Evolutionary conservation across 2,329 filamentous ascomycete species (phyloP), one percentile per base, ranked within the genome.

Genomic region (Trichoderma sp.): DNA sequence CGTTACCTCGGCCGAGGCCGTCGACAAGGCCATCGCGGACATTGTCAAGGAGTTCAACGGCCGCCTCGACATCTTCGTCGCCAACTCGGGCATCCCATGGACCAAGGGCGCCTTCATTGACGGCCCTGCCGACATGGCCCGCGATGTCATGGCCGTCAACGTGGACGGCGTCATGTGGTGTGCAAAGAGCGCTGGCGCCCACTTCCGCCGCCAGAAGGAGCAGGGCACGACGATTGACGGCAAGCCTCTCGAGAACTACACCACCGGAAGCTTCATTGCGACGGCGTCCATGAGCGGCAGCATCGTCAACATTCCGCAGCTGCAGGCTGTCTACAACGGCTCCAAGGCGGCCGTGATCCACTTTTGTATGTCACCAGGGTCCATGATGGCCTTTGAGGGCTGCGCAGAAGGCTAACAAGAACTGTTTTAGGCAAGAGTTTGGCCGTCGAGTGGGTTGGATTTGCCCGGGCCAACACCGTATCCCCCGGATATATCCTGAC

Each of bases 281-380:
- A 95, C 92, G 7, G 90, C 92, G 1, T 91, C 88, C 69, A 94
- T 95, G 87, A 91, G 87, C 73, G 92, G 89, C 4, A 91, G 91
- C 76, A 90, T 94, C 74, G 90, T 89, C 77, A 94, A 94, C 77
- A 85, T 92, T 69, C 92, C 91, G 6, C 91, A 94, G 81, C 77
- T 89, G 73, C 91, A 94, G 81, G 84, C 89, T 6, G 87, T 89
- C 10, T 93, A 93, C 77, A 93, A 93, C 76, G 88, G 87, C 21
- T 88, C 89, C 71, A 93, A 93, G 80, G 88, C 90, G 1, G 91
- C 85, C 34, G 81, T 87, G 14, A 84, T 87, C 58, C 84, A 88
- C 73, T 79, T 86, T 68, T 89, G 86, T 85, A 81, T 76, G 82
- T 37, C 11, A 39, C 5, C 46, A 28, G 39, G 26, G 49, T 37